Evolutionary conservation across 139 green algal genomes (phyloP), one percentile per base, ranked within the genome.

Genomic region (Haematococcus lacustris): DNA sequence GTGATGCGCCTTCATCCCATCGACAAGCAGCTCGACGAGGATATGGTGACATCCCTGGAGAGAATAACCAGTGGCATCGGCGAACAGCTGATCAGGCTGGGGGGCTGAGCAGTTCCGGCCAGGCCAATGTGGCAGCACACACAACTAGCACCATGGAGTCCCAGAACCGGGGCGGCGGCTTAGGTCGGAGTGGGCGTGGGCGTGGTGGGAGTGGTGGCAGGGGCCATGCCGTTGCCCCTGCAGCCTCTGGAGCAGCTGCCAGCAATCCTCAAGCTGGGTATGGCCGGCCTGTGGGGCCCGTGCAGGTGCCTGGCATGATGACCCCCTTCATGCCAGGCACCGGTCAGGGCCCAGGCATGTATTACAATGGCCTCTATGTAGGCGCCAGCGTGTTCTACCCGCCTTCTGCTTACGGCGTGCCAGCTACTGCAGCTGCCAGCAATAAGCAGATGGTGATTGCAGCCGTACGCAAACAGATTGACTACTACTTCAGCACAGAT

Each of bases 391-490:
- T 33, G 30, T 78, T 79, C 77, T 96, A 94, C 74, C 88, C 88
- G 1, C 85, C 88, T 1, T 72, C 81, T 30, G 85, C 82, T 0
- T 92, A 80, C 38, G 80, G 82, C 30, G 63, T 83, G 2, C 47
- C 61, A 13, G 53, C 57, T 43, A 50, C 37, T 6, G 66, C 82
- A 0, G 33, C 40, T 21, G 72, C 79, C 13, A 70, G 66, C 51
- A 77, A 76, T 34, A 76, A 86, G 79, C 76, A 78, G 62, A 38
- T 64, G 51, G 38, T 95, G 21, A 79, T 78, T 64, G 84, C 87
- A 35, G 79, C 89, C 0, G 88, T 97, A 26, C 62, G 76, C 33
- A 74, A 66, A 71, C 91, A 97, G 84, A 90, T 98, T 68, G 93
- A 97, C 47, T 76, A 34, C 35, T 68, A 65, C 63, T 76, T 41